Base-by-base conservation (phyloP, 2,329 filamentous ascomycete genomes). In the Diatrype stigma region DNA sequence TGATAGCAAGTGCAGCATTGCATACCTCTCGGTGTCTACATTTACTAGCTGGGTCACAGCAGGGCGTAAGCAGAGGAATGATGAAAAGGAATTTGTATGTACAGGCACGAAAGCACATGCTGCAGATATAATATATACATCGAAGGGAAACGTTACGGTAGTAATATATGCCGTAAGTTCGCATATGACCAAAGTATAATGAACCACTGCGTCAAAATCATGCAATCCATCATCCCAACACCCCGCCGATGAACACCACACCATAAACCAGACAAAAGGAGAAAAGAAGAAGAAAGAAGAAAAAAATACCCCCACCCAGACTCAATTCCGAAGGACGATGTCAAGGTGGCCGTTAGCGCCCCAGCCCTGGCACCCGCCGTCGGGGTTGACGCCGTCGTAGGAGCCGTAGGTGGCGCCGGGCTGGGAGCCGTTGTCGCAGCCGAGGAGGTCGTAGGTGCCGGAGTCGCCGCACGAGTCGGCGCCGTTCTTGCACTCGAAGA, bases 401-500 rank as follows among this genome's bases (percentile, higher is more conserved):
- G 49, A 51, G 17, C 62, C 60, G 14, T 51, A 47, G 8, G 57
- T 55, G 12, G 63, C 62, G 42, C 64, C 62, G 11, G 50, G 49
- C 47, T 68, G 66, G 26, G 47, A 53, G 37, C 52, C 46, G 42
- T 60, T 46, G 1, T 45, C 48, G 61, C 72, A 74, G 54, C 69
- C 66, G 51, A 64, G 50, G 44, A 76, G 66, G 17, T 64, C 51
- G 60, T 75, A 75, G 22, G 67, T 64, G n/a, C 57, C 57, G 28
- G 62, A 34, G 2, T 48, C 55, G 19, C 66, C 65, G 57, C 73
- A 75, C 10, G 61, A 64, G 26, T 58, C 58, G n/a, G 47, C 59
- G 42, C 50, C 53, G 46, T 61, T 52, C 52, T 65, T 65, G 67
- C 74, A 77, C 58, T 62, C 56, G 63, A 73, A 77, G 45, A 70